Evolutionary conservation across 2,329 filamentous ascomycete species (phyloP).

Genomic region (Nemania sp.): DNA sequence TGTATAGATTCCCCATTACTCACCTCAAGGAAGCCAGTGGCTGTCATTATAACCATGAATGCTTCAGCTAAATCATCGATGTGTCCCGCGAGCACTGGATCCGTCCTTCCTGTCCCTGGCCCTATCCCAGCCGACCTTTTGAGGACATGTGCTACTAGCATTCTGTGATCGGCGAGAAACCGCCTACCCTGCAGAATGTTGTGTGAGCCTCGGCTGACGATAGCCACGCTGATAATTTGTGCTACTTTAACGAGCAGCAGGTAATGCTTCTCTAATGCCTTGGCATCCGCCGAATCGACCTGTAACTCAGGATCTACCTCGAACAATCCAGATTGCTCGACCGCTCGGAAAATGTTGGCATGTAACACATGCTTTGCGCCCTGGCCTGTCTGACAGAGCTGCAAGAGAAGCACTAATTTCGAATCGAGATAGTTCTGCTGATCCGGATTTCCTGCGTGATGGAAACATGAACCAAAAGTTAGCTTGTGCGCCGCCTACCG

Average conservation of each 20-base stretch:
- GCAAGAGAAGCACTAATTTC: slow-evolving; percentile 78
- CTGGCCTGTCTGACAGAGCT: slow-evolving; percentile 79
- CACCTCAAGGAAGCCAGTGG: slow-evolving; percentile 87
- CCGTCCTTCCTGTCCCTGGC: slow-evolving; percentile 43
- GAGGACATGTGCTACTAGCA: slow-evolving; percentile 83
- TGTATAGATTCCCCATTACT: slow-evolving; percentile 4
- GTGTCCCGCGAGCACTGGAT: slow-evolving; percentile 56
- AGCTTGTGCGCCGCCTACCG: slow-evolving; percentile 14
- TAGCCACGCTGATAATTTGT: slow-evolving; percentile 78
- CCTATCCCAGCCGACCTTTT: slow-evolving; percentile 86
- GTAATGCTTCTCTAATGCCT: slow-evolving; percentile 80
- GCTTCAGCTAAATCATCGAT: slow-evolving; percentile 81
- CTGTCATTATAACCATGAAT: slow-evolving; percentile 78
- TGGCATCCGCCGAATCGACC: slow-evolving; percentile 69
- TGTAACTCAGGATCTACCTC: slow-evolving; percentile 90
- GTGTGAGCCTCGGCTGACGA: slow-evolving; percentile 79
- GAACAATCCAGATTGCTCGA: slow-evolving; percentile 85
- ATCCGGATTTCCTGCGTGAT: slow-evolving; percentile 43
- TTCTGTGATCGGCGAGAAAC: slow-evolving; percentile 82
- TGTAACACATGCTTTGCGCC: slow-evolving; percentile 88
- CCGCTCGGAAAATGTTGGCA: slow-evolving; percentile 79
- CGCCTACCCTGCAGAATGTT: slow-evolving; percentile 78
- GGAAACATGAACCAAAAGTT: slow-evolving; percentile 7
- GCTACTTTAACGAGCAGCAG: slow-evolving; percentile 78
- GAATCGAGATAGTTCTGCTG: slow-evolving; percentile 64